Percentiles rank a stretch among this genome's conserved stretches.
These are phyloP conservation scores for Rhizopogon vinicolor DNA, from an alignment of 768 basidiomycete genomes.

Conservation along the genomic window DNA sequence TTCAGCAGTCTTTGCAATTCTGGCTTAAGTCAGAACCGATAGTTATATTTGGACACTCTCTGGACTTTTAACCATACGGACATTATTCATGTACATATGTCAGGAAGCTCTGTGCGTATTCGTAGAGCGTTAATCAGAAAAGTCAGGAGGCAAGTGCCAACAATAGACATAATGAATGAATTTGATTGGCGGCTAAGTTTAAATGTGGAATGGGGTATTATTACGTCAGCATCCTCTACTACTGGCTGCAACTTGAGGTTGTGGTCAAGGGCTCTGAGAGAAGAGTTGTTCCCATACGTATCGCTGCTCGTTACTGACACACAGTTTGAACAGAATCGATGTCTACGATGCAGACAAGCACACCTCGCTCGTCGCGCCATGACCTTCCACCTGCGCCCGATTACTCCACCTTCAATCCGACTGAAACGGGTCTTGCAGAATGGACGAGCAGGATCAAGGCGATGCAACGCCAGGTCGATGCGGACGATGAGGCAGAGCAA, in stretches of 20 bases:
- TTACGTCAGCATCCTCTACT: neutral
- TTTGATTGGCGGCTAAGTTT: no score
- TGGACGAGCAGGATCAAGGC: constrained; percentile 81
- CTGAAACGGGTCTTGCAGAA: constrained; percentile 69
- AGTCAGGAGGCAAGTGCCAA: no score
- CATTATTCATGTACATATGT: neutral
- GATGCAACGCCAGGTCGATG: constrained; percentile 76
- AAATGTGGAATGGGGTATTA: no score
- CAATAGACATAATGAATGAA: no score
- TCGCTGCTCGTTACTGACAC: neutral
- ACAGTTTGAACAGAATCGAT: constrained; percentile 7
- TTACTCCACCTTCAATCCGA: constrained; percentile 13
- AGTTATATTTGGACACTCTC: neutral
- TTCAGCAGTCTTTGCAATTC: constrained; percentile 29
- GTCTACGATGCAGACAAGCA: constrained; percentile 19
- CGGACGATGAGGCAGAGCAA: constrained; percentile 76
- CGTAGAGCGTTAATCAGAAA: neutral
- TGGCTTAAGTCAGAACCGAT: constrained; percentile 21
- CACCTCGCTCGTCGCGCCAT: constrained; percentile 26
- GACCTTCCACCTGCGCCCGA: constrained; percentile 33
- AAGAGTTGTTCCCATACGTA: neutral
- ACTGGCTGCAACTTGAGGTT: no score
- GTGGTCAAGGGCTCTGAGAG: neutral
- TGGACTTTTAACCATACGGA: neutral
- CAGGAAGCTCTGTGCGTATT: neutral